Conservation (phyloP, 371 early-diverging fungal genomes). For the Mucor saturninus region DNA sequence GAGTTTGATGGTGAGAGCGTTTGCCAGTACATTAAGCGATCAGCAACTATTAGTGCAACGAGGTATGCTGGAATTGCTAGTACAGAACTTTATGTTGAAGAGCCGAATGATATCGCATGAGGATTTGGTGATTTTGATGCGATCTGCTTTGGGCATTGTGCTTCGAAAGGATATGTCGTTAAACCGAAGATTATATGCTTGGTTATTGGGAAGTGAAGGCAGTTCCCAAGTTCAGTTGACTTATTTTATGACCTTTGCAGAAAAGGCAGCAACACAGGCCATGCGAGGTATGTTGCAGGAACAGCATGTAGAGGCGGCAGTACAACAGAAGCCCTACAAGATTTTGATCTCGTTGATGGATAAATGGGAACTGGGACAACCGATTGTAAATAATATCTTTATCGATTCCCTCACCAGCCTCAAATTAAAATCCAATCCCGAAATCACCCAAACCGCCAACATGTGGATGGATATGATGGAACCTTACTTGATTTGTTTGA, state of each 20-base stretch:
- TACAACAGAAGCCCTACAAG: conserved; percentile 75
- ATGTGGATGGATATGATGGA: conserved; percentile 91
- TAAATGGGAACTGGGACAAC: conserved; percentile 82
- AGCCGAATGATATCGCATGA: conserved; percentile 66
- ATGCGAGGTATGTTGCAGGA: conserved; percentile 61
- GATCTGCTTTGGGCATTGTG: conserved; percentile 78
- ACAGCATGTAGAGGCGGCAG: conserved; percentile 43
- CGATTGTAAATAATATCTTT: conserved; percentile 74
- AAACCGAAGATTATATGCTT: conserved; percentile 88
- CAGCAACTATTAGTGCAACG: conserved; percentile 82
- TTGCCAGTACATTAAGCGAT: conserved; percentile 77
- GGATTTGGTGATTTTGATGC: conserved; percentile 70
- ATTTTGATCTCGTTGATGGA: conserved; percentile 88
- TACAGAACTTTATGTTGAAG: conserved; percentile 76
- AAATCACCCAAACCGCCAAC: conserved; percentile 79
- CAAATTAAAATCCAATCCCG: conserved; percentile 37
- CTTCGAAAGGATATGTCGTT: conserved; percentile 93
- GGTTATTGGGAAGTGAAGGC: conserved; percentile 71
- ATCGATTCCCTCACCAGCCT: conserved; percentile 73
- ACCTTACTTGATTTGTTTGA: conserved; percentile 81
- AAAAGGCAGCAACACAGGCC: conserved; percentile 52
- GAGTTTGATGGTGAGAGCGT: conserved; percentile 76
- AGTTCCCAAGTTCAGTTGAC: conserved; percentile 36
- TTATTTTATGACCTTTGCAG: conserved; percentile 45
- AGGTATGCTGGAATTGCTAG: conserved; percentile 82